These are phyloP conservation scores for Sclerotinia glacialis DNA, from an alignment of 2,329 filamentous ascomycete genomes.

Conservation along the genomic window DNA sequence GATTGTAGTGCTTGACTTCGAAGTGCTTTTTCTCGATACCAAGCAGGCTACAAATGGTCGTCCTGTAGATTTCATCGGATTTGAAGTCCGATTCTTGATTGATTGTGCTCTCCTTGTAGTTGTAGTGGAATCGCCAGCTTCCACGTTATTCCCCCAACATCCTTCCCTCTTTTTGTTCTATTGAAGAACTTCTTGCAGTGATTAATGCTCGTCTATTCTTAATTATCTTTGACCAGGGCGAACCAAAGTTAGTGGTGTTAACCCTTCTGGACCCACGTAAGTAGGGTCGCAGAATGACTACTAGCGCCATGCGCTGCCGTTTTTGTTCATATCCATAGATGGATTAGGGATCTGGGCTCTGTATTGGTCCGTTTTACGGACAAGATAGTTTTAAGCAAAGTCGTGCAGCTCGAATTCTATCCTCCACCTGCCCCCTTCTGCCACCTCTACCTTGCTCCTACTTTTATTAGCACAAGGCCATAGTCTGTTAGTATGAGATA, in stretches of 20 bases:
- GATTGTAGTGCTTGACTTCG: not conserved
- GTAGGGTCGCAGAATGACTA: not conserved
- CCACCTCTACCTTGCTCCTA: not conserved
- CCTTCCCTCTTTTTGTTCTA: not conserved
- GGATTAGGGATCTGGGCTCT: not conserved
- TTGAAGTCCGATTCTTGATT: not conserved
- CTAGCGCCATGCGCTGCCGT: rapidly evolving
- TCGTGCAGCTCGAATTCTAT: not conserved
- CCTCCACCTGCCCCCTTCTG: not conserved
- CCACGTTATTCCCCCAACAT: not conserved
- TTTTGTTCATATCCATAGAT: not conserved
- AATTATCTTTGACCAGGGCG: not conserved
- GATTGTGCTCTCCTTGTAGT: no score
- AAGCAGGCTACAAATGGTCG: no score
- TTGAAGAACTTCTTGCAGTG: not conserved
- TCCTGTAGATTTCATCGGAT: not conserved
- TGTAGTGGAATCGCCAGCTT: not conserved
- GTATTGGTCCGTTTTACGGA: not conserved
- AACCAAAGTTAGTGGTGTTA: not conserved
- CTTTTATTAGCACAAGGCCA: not conserved
- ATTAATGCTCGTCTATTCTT: not conserved
- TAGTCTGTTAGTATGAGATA: not conserved
- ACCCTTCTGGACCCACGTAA: not conserved
- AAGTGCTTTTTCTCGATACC: no score
- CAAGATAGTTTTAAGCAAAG: not conserved